Evolutionary conservation across 176 grass and related monocot species (phyloP), one percentile per base, ranked within the genome.

Genomic region (Oropetium thomaeum): DNA sequence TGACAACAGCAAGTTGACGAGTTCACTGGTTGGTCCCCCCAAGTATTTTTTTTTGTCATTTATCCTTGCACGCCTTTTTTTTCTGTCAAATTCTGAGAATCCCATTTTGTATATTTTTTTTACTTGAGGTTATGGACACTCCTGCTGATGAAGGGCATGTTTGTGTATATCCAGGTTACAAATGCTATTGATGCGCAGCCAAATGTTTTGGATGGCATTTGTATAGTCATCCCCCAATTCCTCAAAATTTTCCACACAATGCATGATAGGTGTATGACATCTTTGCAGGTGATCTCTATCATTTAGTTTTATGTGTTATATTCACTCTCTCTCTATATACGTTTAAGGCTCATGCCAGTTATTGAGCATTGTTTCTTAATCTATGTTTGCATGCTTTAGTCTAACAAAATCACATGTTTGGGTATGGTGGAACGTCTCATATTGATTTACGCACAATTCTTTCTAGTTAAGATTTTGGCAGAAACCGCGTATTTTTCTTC

Each of bases 161-260:
- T 80, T 76, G 28, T 79, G 60, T 57, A 71, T 82, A 78, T 87
- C 32, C 85, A 98, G 95, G 91, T 98, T 81, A 62, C 32, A 16
- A 98, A 94, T 92, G 91, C 87, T 76, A 90, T 98, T 43, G 86
- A 62, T 60, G 84, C 83, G 61, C 95, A 94, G 51, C 89, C 82
- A 67, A 94, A 76, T 70, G 58, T 87, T 54, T 62, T 88, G 73
- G 75, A 81, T 76, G 75, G 58, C 40, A 74, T 92, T 58, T 83
- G 81, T 79, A 69, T 66, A 65, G 86, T 86, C 20, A 80, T 91
- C 69, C 84, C 87, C 5, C 81, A 92, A 72, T 98, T 98, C 77
- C 72, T 98, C 7, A 71, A 37, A 76, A 92, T 98, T 86, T 88
- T 94, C 83, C 86, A 88, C 58, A 92, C 89, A 4, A 98, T 98